Evolutionary conservation across 1,284 basidiomycete species (phyloP).

Genomic region (Violaceomyces palustris): DNA sequence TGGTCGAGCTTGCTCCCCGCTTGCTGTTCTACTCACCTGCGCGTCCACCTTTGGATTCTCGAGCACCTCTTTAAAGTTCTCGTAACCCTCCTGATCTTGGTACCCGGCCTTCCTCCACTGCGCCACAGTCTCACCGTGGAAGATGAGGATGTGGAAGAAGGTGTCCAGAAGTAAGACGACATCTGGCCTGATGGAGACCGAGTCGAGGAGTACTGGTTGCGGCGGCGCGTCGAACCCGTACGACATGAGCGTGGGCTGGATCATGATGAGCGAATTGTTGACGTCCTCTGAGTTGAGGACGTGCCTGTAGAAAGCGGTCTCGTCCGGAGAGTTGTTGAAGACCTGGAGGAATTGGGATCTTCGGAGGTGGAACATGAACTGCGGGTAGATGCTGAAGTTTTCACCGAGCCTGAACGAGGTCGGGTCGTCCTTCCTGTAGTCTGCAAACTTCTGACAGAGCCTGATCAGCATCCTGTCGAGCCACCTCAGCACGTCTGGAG

Average conservation of each 20-base stretch:
- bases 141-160: constrained; percentile 99
- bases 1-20: constrained; percentile 18
- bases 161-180: constrained; percentile 97
- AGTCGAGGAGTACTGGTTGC: constrained; percentile 92
- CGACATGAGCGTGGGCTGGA: constrained; percentile 98
- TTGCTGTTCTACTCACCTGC: too few species aligned
- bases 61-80: constrained; percentile 93
- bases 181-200: constrained; percentile 93
- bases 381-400: constrained; percentile 98
- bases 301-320: constrained; percentile 98
- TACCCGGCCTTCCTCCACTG: constrained; percentile 99
- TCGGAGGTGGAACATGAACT: constrained; percentile 99
- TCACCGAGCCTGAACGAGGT: constrained; percentile 86
- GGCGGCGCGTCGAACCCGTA: constrained; percentile 87
- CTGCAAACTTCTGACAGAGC: constrained; percentile 98
- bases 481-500: constrained; percentile 94
- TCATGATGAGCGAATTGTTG: constrained; percentile 99
- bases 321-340: constrained; percentile 99
- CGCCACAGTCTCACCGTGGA: constrained; percentile 95
- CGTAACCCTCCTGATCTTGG: constrained; percentile 97
- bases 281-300: constrained; percentile 96
- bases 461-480: constrained; percentile 97
- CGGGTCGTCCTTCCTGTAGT: constrained; percentile 97
- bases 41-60: constrained; percentile 70
- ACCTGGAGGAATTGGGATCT: constrained; percentile 98